Evolutionary conservation across 1,139 yeast genomes (phyloP), one percentile per base, ranked within the genome.

Genomic region (Candida buenavistaensis): DNA sequence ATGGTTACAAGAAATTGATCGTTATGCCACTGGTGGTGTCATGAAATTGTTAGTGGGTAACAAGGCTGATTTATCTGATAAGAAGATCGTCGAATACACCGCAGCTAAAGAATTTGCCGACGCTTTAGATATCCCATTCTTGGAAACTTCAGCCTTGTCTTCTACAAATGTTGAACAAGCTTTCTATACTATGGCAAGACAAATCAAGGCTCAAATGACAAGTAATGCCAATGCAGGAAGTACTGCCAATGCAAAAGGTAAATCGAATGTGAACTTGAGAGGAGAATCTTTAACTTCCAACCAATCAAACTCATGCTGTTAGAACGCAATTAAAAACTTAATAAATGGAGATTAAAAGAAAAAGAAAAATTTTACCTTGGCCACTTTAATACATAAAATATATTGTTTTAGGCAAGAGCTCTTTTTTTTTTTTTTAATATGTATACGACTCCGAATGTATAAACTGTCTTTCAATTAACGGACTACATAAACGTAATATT

Each of bases 81-180:
- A 90, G 73, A 87, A 90, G 71, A 92, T 88, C 37, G 98, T 92
- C 38, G 97, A 94, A 58, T 89, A 86, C 64, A 86, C 95, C 40
- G 92, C 88, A 37, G 98, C 98, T 29, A 89, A 90, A 72, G 98
- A 92, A 67, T 92, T 89, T 72, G 96, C 98, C 33, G 97, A 92
- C 62, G 86, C 95, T 23, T 80, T 92, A 62, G 95, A 90, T 49
- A 87, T 92, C 55, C 96, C 97, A 40, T 89, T 92, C 64, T 78
- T 92, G 64, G 99, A 92, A 68, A 94, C 99, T 9, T 85, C 96
- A 22, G 99, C 99, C 22, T 80, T 90, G 61, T 85, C 86, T 51
- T 85, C 97, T 24, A 88, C 97, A 41, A 92, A 92, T 58, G 98
- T 92, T 50, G 98, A 94, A 64, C 97, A 92, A 64, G 97, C 98